phyloP scores from a whole-genome alignment of 257 asterid genomes.

The Solanum neorickii region DNA sequence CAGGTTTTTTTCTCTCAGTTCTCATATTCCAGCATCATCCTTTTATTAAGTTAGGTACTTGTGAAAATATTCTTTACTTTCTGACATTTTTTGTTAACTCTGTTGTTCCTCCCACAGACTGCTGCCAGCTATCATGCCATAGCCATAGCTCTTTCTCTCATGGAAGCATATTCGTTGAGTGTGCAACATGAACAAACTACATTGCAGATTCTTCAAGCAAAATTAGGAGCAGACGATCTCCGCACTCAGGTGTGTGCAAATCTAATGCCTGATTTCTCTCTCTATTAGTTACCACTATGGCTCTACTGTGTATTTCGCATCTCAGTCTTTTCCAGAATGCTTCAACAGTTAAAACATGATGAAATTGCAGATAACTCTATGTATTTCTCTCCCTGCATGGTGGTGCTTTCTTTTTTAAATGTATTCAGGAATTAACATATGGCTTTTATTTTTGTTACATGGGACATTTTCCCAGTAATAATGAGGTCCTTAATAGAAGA shows the following conservation, averaged over 20 bases:
- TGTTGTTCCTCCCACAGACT: conserved; percentile 53
- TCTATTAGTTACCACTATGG: neutral
- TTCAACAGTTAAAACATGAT: neutral
- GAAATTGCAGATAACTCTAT: neutral
- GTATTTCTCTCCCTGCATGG: neutral
- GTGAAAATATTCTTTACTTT: conserved; percentile 5
- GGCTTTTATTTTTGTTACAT: neutral
- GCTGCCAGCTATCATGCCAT: conserved; percentile 99
- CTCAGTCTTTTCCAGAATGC: neutral
- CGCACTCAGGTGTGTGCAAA: conserved; percentile 78
- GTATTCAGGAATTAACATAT: neutral
- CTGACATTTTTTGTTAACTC: conserved; percentile 5
- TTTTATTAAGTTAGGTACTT: neutral
- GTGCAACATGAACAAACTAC: conserved; percentile 99
- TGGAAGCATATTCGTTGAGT: conserved; percentile 97
- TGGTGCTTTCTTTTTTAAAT: neutral
- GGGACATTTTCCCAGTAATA: neutral
- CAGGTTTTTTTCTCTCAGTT: conserved; percentile 67
- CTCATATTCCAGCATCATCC: neutral
- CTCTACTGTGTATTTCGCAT: neutral
- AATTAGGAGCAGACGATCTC: conserved; percentile 91
- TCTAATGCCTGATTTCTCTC: neutral
- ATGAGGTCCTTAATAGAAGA: neutral
- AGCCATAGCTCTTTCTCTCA: conserved; percentile 97
- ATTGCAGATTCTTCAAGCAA: conserved; percentile 89